Conservation (phyloP, 73 alveolate species). For the Paramecium sonneborni region DNA sequence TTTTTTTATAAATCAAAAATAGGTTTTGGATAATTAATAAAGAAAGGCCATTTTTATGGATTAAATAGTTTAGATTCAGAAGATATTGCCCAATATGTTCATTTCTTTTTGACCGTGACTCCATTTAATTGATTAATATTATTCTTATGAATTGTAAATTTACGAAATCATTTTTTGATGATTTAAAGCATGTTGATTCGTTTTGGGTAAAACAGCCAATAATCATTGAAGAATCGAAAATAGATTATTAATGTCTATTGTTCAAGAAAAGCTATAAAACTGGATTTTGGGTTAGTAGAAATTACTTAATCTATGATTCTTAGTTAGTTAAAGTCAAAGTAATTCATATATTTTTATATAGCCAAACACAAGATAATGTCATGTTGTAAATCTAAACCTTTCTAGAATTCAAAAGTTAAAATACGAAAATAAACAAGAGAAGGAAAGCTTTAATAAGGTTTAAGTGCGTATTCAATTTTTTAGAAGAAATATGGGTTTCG, state of each 20-base stretch:
- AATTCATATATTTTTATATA: background rate
- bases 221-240: background rate
- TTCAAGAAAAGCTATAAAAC: slow-evolving; percentile 27
- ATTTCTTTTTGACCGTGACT: slow-evolving; percentile 66
- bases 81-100: slow-evolving; percentile 62
- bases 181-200: background rate
- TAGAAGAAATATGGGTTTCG: slow-evolving; percentile 40
- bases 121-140: slow-evolving; percentile 53
- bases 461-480: background rate
- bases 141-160: slow-evolving; percentile 16
- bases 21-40: slow-evolving; percentile 46
- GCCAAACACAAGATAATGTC: background rate
- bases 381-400: background rate
- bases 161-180: slow-evolving; percentile 45
- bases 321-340: background rate
- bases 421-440: background rate
- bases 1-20: background rate
- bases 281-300: slow-evolving; percentile 45
- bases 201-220: background rate
- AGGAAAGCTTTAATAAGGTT: background rate
- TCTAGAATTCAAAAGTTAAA: background rate
- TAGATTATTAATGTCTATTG: slow-evolving; percentile 3
- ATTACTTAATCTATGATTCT: background rate
- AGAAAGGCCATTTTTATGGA: slow-evolving; percentile 63
- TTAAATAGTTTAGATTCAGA: slow-evolving; percentile 65